These are phyloP conservation scores for Penicillium expansum DNA, from an alignment of 2,329 filamentous ascomycete genomes.

Conservation along the genomic window DNA sequence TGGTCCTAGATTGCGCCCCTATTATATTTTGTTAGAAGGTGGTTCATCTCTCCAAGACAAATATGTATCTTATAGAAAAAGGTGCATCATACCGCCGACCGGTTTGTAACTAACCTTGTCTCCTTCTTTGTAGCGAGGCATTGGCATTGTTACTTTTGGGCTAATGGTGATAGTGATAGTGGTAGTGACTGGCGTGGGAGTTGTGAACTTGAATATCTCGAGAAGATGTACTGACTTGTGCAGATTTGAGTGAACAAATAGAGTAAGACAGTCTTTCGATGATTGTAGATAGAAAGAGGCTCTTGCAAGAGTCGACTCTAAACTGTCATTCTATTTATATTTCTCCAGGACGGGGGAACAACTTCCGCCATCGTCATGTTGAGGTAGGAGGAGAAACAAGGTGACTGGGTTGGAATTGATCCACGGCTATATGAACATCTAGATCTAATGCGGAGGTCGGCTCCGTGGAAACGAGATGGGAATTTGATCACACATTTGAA, in stretches of 20 bases:
- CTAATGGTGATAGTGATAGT: not conserved
- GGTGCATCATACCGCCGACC: slow-evolving; percentile 36
- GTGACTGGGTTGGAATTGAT: slow-evolving; percentile 7
- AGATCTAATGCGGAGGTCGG: slow-evolving; percentile 6
- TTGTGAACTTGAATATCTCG: not conserved
- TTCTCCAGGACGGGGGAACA: not conserved
- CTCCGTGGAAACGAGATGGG: slow-evolving; percentile 2
- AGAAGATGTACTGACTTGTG: not conserved
- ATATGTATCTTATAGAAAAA: slow-evolving; percentile 1
- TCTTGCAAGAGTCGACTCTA: not conserved
- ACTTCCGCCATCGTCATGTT: slow-evolving; percentile 15
- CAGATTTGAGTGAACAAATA: not conserved
- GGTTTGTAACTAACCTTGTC: slow-evolving; percentile 43
- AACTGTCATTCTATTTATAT: not conserved
- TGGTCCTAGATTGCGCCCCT: slow-evolving; percentile 43
- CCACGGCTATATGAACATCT: slow-evolving; percentile 1
- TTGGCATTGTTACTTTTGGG: slow-evolving; percentile 21
- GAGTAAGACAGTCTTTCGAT: not conserved
- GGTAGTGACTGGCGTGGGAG: not conserved
- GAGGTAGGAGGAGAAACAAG: slow-evolving; percentile 2
- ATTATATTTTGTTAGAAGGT: not conserved
- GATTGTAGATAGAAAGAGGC: not conserved
- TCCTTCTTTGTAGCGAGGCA: slow-evolving; percentile 33
- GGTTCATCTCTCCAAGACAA: not conserved
- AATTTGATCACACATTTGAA: not conserved